Evolutionary conservation across 352 stramenopile species (phyloP).

Genomic region (Aphanomyces invadans): DNA sequence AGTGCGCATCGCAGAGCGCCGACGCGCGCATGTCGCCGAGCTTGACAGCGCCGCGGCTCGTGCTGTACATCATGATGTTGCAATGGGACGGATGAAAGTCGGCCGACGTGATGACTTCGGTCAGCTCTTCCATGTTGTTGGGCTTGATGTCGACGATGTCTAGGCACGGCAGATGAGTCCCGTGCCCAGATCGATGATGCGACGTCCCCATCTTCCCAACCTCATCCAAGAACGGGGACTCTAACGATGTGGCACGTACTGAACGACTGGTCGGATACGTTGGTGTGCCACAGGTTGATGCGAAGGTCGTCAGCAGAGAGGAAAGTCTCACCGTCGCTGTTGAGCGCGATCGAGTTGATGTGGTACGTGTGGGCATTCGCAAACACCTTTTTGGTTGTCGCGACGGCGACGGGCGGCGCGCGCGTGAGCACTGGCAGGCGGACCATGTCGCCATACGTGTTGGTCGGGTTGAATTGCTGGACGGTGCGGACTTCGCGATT

Average conservation of each 20-base stretch:
- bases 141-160: slow-evolving; percentile 97
- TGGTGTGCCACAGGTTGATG: slow-evolving; percentile 95
- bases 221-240: no score
- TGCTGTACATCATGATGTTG: slow-evolving; percentile 94
- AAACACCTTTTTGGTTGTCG: slow-evolving; percentile 80
- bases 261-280: slow-evolving; percentile 84
- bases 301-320: slow-evolving; percentile 93
- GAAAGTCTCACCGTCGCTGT: slow-evolving; percentile 93
- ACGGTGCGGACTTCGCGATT: slow-evolving; percentile 69
- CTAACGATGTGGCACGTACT: slow-evolving; percentile 63
- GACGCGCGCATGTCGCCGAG: slow-evolving; percentile 88
- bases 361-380: slow-evolving; percentile 95
- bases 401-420: slow-evolving; percentile 41
- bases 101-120: slow-evolving; percentile 92
- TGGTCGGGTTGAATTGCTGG: slow-evolving; percentile 55
- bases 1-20: slow-evolving; percentile 83
- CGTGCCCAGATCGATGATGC: no score
- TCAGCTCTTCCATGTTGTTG: slow-evolving; percentile 95
- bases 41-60: slow-evolving; percentile 87
- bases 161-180: no score
- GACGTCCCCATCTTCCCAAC: no score
- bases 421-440: slow-evolving; percentile 9
- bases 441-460: slow-evolving; percentile 17
- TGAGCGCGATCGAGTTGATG: slow-evolving; percentile 94
- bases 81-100: slow-evolving; percentile 91